Percentiles rank a stretch among this genome's conserved stretches.
These are phyloP conservation scores for Apiospora koreana DNA, from an alignment of 2,329 filamentous ascomycete species.

Conservation along the genomic window DNA sequence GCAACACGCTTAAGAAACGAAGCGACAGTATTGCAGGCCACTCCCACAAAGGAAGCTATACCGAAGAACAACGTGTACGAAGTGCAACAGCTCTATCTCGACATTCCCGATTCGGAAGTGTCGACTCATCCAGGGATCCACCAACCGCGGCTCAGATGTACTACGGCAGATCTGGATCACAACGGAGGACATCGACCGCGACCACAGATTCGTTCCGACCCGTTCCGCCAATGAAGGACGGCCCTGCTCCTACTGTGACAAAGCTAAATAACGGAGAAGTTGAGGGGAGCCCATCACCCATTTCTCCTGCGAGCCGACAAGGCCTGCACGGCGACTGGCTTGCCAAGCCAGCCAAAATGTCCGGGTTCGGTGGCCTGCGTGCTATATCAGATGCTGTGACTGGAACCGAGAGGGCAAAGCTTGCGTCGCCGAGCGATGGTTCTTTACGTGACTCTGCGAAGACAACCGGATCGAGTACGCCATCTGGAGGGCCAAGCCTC, in stretches of 20 bases:
- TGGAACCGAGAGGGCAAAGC: slow-evolving; percentile 53
- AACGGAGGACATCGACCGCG: slow-evolving; percentile 62
- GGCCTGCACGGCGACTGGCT: slow-evolving; percentile 59
- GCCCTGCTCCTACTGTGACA: slow-evolving; percentile 58
- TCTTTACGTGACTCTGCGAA: slow-evolving; percentile 53
- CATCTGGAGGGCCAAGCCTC: slow-evolving; percentile 67
- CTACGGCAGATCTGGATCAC: slow-evolving; percentile 55
- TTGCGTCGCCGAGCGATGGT: slow-evolving; percentile 51
- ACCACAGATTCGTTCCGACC: slow-evolving; percentile 57
- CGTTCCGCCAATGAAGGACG: slow-evolving; percentile 54
- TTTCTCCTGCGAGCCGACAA: slow-evolving; percentile 42
- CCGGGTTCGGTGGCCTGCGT: slow-evolving; percentile 67
- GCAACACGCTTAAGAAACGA: slow-evolving; percentile 81
- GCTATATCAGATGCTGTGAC: slow-evolving; percentile 79
- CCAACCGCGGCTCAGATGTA: slow-evolving; percentile 73
- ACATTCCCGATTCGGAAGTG: slow-evolving; percentile 78
- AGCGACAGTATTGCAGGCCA: slow-evolving; percentile 57
- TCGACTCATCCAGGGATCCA: slow-evolving; percentile 70
- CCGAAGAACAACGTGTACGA: slow-evolving; percentile 70
- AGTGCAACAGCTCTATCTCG: slow-evolving; percentile 66
- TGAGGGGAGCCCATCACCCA: slow-evolving; percentile 39
- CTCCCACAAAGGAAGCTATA: slow-evolving; percentile 73
- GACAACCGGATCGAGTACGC: slow-evolving; percentile 72
- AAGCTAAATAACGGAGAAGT: slow-evolving; percentile 49
- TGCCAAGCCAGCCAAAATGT: slow-evolving; percentile 52